phyloP scores from a whole-genome alignment of 176 grass and related monocot genomes.

The Paspalum notatum region DNA sequence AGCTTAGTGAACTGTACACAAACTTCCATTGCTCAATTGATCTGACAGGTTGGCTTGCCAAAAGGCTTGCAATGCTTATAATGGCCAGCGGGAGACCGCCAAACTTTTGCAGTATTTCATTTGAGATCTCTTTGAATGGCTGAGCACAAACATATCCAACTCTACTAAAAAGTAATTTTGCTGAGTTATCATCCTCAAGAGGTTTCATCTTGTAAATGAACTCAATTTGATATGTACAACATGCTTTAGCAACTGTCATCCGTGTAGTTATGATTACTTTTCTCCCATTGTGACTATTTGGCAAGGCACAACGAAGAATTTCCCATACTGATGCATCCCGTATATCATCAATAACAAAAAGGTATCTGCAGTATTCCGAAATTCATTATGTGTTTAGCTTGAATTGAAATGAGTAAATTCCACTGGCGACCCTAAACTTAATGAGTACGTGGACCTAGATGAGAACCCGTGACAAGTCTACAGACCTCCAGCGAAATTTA shows the following conservation, averaged over 20 bases:
- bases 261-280: constrained; percentile 24
- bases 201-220: constrained; percentile 7
- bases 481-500: no score
- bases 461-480: no score
- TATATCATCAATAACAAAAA: constrained; percentile 22
- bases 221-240: not conserved
- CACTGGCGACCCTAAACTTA: no score
- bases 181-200: not conserved
- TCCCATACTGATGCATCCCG: not conserved
- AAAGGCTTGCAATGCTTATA: not conserved
- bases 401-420: not conserved
- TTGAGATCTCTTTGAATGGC: not conserved
- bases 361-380: not conserved
- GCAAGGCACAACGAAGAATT: constrained; percentile 20
- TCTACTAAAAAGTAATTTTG: constrained; percentile 5
- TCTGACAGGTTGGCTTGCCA: not conserved
- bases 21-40: not conserved
- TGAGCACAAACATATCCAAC: not conserved
- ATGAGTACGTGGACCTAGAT: no score
- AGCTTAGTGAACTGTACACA: not conserved
- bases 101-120: not conserved
- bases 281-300: not conserved
- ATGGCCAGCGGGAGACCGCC: not conserved
- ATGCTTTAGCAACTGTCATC: not conserved
- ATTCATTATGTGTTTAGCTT: not conserved